A percentile compares a stretch with the other conserved stretches of the same genome.
Conservation (phyloP, 495 filamentous ascomycete genomes). For the Bombardia bombarda region DNA sequence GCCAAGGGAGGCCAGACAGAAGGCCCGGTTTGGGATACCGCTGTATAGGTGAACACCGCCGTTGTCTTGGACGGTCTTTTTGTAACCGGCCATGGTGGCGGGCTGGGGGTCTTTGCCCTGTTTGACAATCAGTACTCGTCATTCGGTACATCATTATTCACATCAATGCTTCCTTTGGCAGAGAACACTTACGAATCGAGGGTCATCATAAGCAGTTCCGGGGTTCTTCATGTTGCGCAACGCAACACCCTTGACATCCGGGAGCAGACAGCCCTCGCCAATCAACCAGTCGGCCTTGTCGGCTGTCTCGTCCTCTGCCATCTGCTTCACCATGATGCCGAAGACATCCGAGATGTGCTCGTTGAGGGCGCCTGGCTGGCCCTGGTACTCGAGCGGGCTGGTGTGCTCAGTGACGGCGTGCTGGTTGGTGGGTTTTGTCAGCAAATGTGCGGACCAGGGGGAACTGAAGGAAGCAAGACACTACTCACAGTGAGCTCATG, state of each 20-base stretch:
- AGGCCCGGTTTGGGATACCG: conserved; percentile 46
- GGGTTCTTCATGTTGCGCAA: conserved; percentile 41
- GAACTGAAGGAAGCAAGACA: too few relatives aligned
- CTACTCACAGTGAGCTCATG: conserved; percentile 36
- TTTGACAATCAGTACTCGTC: neutral
- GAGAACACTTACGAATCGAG: conserved; percentile 27
- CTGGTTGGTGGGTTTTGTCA: neutral
- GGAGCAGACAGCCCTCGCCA: conserved; percentile 36
- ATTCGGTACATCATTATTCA: neutral
- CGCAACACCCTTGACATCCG: conserved; percentile 27
- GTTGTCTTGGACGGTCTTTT: conserved; percentile 28
- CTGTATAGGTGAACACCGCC: conserved; percentile 47
- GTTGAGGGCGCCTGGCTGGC: conserved; percentile 40
- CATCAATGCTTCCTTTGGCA: neutral
- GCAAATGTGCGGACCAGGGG: neutral
- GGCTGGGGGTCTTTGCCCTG: conserved; percentile 41
- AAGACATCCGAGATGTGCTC: conserved; percentile 45
- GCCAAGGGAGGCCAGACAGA: conserved; percentile 34
- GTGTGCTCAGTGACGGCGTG: conserved; percentile 41
- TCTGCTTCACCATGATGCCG: conserved; percentile 45
- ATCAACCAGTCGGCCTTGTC: conserved; percentile 42
- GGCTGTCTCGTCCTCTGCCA: conserved; percentile 29
- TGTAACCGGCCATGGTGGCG: conserved; percentile 30
- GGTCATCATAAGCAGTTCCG: conserved; percentile 34
- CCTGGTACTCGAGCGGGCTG: conserved; percentile 30